Evolutionary conservation across 1,284 basidiomycete genomes (phyloP).

Genomic region (Leccinum pseudoinsigne): DNA sequence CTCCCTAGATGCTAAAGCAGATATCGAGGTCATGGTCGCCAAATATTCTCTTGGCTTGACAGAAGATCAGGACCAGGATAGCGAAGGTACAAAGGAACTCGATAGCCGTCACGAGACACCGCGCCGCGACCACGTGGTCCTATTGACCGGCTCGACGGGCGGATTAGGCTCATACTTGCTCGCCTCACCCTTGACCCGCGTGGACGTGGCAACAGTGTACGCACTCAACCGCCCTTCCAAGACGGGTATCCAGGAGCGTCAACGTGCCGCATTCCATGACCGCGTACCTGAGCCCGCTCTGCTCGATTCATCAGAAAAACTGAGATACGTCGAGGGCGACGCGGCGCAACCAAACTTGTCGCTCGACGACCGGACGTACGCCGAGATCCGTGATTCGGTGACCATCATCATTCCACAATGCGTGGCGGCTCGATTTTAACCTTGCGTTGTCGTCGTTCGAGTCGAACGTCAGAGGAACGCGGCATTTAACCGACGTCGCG

Average conservation of each 20-base stretch:
- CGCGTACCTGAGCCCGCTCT: slow-evolving; percentile 31
- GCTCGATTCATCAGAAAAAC: slow-evolving; percentile 28
- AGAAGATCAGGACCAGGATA: not conserved
- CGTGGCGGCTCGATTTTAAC: slow-evolving; percentile 36
- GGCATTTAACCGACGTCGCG: slow-evolving; percentile 36
- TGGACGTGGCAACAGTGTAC: slow-evolving; percentile 29
- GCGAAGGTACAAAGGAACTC: not conserved
- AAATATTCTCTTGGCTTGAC: slow-evolving; percentile 20
- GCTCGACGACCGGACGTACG: slow-evolving; percentile 23
- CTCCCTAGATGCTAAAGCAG: slow-evolving; percentile 7
- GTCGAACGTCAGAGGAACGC: slow-evolving; percentile 28
- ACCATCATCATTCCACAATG: slow-evolving; percentile 22
- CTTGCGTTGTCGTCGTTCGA: slow-evolving; percentile 36
- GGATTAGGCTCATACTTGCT: slow-evolving; percentile 33
- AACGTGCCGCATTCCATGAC: slow-evolving; percentile 30
- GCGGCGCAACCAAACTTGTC: slow-evolving; percentile 25
- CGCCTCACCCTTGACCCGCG: slow-evolving; percentile 18
- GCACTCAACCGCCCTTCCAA: slow-evolving; percentile 33
- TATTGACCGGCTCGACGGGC: slow-evolving; percentile 36
- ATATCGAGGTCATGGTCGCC: slow-evolving; percentile 30
- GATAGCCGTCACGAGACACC: not conserved
- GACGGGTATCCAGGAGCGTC: slow-evolving; percentile 23
- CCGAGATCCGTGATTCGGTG: slow-evolving; percentile 24
- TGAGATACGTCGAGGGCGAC: slow-evolving; percentile 33
- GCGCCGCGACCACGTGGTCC: slow-evolving; percentile 14